These are phyloP conservation scores for Pseudozyma hubeiensis DNA, from an alignment of 1,284 basidiomycete species.

Conservation along the genomic window DNA sequence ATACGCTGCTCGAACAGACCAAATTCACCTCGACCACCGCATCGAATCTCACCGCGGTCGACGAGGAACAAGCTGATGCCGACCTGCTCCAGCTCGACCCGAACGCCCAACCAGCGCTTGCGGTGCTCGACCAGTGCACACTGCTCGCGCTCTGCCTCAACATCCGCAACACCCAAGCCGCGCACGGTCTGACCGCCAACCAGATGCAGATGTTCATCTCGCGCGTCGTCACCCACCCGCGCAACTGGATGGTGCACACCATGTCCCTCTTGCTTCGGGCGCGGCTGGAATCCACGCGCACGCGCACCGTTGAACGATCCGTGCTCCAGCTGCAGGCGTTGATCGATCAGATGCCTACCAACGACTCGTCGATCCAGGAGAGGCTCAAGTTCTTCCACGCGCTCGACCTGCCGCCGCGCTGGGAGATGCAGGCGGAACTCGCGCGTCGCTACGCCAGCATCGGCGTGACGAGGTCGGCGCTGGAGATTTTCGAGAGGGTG, in stretches of 20 bases:
- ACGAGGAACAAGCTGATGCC: constrained; percentile 50
- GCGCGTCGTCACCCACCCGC: constrained; percentile 60
- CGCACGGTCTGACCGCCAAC: constrained; percentile 67
- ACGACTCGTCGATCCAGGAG: constrained; percentile 67
- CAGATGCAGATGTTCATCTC: constrained; percentile 66
- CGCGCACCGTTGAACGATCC: constrained; percentile 65
- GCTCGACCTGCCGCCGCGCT: constrained; percentile 63
- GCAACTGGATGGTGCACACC: constrained; percentile 68
- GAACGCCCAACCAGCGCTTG: constrained; percentile 76
- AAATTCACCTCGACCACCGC: constrained; percentile 77
- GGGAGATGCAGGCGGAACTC: constrained; percentile 67
- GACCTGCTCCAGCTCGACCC: constrained; percentile 78
- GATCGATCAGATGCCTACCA: constrained; percentile 67
- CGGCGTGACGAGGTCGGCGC: constrained; percentile 63
- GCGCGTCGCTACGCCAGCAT: constrained; percentile 60
- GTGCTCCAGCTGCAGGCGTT: constrained; percentile 67
- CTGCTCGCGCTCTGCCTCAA: constrained; percentile 66
- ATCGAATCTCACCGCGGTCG: constrained; percentile 64
- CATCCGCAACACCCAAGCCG: constrained; percentile 64
- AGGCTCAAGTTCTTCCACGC: constrained; percentile 64
- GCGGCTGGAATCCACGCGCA: constrained; percentile 62
- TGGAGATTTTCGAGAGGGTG: constrained; percentile 65
- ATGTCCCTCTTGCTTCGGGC: constrained; percentile 67
- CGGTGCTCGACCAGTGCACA: constrained; percentile 64
- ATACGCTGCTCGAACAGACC: constrained; percentile 94